Evolutionary conservation across 1,284 basidiomycete species (phyloP).

Genomic region (Melampsora larici-populina): DNA sequence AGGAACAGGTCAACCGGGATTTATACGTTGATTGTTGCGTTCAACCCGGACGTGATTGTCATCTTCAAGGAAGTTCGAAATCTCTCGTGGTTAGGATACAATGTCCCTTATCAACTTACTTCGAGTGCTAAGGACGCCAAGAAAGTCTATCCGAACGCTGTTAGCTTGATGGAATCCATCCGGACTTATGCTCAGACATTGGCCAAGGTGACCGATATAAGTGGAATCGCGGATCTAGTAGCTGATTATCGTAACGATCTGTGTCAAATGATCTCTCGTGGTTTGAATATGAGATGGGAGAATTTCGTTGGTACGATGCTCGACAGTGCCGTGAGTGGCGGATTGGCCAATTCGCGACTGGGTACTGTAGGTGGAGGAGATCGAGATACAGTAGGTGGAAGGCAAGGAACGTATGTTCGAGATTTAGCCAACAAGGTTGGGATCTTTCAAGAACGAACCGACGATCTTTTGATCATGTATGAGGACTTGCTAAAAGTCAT

Average conservation of each 20-base stretch:
- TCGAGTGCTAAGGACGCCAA: slow-evolving; percentile 98
- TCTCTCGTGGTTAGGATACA: slow-evolving; percentile 89
- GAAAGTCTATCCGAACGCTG: slow-evolving; percentile 94
- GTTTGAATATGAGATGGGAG: slow-evolving; percentile 88
- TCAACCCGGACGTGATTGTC: slow-evolving; percentile 95
- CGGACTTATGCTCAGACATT: slow-evolving; percentile 92
- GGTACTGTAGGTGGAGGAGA: slow-evolving; percentile 63
- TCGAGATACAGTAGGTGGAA: slow-evolving; percentile 63
- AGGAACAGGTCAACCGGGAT: slow-evolving; percentile 64
- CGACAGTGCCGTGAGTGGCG: slow-evolving; percentile 1
- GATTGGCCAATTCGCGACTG: slow-evolving; percentile 58
- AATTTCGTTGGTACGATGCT: slow-evolving; percentile 72
- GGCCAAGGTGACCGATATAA: slow-evolving; percentile 77
- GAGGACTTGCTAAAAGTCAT: slow-evolving; percentile 77
- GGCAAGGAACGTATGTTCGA: slow-evolving; percentile 87
- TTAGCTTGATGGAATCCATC: slow-evolving; percentile 96
- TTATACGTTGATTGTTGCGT: slow-evolving; percentile 88
- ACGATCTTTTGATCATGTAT: slow-evolving; percentile 84
- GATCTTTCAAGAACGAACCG: slow-evolving; percentile 76
- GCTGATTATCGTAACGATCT: slow-evolving; percentile 86
- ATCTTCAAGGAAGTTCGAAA: slow-evolving; percentile 98
- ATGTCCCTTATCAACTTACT: slow-evolving; percentile 86
- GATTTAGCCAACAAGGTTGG: slow-evolving; percentile 84
- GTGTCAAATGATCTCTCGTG: slow-evolving; percentile 73
- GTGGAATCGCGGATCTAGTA: slow-evolving; percentile 81